A percentile compares a stretch with the other conserved stretches of the same genome.
These are phyloP conservation scores for Handroanthus guayacan DNA, from an alignment of 257 asterid genomes.

Conservation along the genomic window DNA sequence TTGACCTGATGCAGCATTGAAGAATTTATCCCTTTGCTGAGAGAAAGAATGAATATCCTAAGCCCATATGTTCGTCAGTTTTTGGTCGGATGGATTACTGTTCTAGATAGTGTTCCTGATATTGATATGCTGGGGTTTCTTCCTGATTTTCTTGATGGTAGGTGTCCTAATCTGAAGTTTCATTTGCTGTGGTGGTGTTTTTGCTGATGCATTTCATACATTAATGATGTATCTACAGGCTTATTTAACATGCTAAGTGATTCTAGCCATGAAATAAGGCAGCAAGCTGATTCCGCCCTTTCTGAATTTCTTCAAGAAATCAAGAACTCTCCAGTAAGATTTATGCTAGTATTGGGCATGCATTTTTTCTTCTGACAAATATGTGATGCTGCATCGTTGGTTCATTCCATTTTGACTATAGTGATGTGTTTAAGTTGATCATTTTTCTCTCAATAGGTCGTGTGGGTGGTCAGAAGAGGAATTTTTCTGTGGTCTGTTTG, in stretches of 20 bases:
- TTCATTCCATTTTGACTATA: constrained; percentile 1
- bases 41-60: constrained; percentile 98
- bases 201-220: constrained; percentile 29
- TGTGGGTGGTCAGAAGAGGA: constrained; percentile 28
- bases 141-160: constrained; percentile 99
- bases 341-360: constrained; percentile 26
- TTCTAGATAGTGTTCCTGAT: constrained; percentile 98
- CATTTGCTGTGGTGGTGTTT: constrained; percentile 30
- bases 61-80: constrained; percentile 98
- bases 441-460: constrained; percentile 3
- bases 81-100: constrained; percentile 99
- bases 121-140: constrained; percentile 99
- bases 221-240: constrained; percentile 60
- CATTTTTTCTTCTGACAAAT: constrained; percentile 14
- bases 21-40: constrained; percentile 95
- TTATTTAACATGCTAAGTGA: constrained; percentile 98
- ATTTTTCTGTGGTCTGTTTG: constrained; percentile 18
- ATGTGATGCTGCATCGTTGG: constrained; percentile 25
- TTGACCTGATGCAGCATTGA: constrained; percentile 76
- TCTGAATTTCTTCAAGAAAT: constrained; percentile 99
- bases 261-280: constrained; percentile 97
- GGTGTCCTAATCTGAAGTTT: constrained; percentile 40
- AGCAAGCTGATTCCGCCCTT: constrained; percentile 99
- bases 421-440: constrained; percentile 25
- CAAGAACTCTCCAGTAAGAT: constrained; percentile 97